phyloP scores from a whole-genome alignment of 768 basidiomycete genomes.

The Serendipita sp. region DNA sequence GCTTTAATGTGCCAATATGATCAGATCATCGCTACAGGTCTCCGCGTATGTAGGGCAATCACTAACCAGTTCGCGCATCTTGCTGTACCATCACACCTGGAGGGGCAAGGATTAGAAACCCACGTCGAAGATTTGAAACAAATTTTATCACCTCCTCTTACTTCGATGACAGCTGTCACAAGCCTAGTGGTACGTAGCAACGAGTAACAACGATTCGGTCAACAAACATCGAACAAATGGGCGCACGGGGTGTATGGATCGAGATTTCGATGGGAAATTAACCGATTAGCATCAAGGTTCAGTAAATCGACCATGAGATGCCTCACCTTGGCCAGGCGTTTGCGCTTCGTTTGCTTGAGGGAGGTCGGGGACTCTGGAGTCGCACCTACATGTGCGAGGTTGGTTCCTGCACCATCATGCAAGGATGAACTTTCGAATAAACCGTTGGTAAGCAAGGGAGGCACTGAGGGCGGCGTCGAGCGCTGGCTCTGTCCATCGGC shows the following conservation, averaged over 20 bases:
- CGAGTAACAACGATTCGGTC: background rate
- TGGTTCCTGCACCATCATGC: too few species aligned
- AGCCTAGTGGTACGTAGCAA: conserved; percentile 23
- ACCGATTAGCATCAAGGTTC: background rate
- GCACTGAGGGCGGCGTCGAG: too few species aligned
- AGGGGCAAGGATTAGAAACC: too few species aligned
- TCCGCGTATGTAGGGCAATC: background rate
- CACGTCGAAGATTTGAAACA: too few species aligned
- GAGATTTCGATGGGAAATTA: too few species aligned
- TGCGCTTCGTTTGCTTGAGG: conserved; percentile 36
- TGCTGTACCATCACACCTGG: conserved; percentile 42
- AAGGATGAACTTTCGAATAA: too few species aligned
- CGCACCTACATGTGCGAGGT: too few species aligned
- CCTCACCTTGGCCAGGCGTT: conserved; percentile 34
- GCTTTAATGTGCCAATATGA: conserved; percentile 22
- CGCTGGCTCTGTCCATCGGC: too few species aligned
- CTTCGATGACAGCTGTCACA: conserved; percentile 76
- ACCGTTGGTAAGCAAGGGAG: too few species aligned
- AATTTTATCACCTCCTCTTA: conserved; percentile 50
- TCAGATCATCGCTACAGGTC: conserved; percentile 6
- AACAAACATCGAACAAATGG: background rate
- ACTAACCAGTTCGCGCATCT: conserved; percentile 68
- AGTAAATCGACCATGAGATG: background rate
- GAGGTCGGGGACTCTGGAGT: background rate
- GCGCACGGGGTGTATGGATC: too few species aligned